Percentiles rank a stretch among this genome's conserved stretches.
Conservation (phyloP, 2,329 filamentous ascomycete species). For the Pezicula rhizophila region DNA sequence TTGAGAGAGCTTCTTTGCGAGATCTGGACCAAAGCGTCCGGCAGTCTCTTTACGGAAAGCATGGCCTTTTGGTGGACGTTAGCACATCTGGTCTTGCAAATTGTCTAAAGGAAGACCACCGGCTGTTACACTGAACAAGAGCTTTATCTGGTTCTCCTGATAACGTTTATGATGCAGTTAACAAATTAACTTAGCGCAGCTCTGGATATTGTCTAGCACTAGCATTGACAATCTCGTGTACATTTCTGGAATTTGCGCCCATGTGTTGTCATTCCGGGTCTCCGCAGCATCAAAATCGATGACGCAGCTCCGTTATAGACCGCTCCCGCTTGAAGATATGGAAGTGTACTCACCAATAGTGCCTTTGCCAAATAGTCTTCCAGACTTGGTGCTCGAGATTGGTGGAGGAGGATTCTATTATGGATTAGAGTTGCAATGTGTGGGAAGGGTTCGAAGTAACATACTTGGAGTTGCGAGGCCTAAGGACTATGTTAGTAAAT, state of each 20-base stretch:
- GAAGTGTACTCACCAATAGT: slow-evolving; percentile 62
- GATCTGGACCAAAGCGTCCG: slow-evolving; percentile 71
- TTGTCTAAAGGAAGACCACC: no score
- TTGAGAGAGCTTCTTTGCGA: slow-evolving; percentile 95
- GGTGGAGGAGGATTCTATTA: slow-evolving; percentile 78
- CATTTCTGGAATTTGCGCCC: no score
- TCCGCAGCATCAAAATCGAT: no score
- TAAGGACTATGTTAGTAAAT: slow-evolving; percentile 2
- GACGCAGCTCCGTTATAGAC: no score
- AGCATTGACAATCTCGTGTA: no score
- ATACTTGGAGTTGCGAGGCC: slow-evolving; percentile 52
- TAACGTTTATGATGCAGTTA: no score
- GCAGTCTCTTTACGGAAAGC: slow-evolving; percentile 69
- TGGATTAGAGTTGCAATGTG: not conserved
- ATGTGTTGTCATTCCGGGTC: no score
- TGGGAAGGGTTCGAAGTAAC: not conserved
- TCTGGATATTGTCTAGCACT: no score
- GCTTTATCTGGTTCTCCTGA: no score
- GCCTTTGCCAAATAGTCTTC: slow-evolving; percentile 79
- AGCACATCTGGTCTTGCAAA: no score
- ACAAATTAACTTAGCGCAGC: no score
- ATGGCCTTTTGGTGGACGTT: slow-evolving; percentile 44
- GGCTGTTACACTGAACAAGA: no score
- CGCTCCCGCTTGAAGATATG: not conserved
- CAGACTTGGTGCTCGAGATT: slow-evolving; percentile 82